These are phyloP conservation scores for Euphorbia schlechtendalii DNA, from an alignment of 441 rosid species.

Conservation along the genomic window DNA sequence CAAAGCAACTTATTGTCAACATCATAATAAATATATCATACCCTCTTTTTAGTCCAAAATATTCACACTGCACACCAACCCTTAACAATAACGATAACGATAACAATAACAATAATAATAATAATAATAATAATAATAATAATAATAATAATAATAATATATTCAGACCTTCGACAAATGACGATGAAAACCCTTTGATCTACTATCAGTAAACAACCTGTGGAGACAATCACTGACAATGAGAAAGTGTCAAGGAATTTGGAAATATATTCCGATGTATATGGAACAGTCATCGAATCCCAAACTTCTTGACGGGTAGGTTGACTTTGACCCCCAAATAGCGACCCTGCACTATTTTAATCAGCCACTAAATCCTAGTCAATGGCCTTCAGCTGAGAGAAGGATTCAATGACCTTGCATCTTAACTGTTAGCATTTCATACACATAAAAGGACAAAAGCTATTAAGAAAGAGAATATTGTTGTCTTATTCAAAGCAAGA, in stretches of 20 bases:
- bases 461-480: not conserved
- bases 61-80: slow-evolving; percentile 23
- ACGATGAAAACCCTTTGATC: not conserved
- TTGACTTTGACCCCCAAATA: not conserved
- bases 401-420: not conserved
- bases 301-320: not conserved
- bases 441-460: not conserved
- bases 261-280: slow-evolving; percentile 1
- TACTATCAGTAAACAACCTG: not conserved
- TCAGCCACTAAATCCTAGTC: not conserved
- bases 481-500: slow-evolving; percentile 10
- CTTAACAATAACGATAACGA: too few relatives aligned
- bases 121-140: too few relatives aligned
- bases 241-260: not conserved
- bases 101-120: too few relatives aligned
- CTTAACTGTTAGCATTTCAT: slow-evolving; percentile 7
- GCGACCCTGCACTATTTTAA: not conserved
- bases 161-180: not conserved
- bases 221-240: not conserved
- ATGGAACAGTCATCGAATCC: slow-evolving; percentile 4
- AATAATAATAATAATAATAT: not conserved
- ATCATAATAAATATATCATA: too few relatives aligned
- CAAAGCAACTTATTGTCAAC: slow-evolving; percentile 13
- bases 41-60: not conserved
- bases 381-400: not conserved